Percentiles rank a stretch among this genome's conserved stretches.
Evolutionary conservation across 2,329 filamentous ascomycete species (phyloP).

Genomic region (Paecilomyces fulvus): DNA sequence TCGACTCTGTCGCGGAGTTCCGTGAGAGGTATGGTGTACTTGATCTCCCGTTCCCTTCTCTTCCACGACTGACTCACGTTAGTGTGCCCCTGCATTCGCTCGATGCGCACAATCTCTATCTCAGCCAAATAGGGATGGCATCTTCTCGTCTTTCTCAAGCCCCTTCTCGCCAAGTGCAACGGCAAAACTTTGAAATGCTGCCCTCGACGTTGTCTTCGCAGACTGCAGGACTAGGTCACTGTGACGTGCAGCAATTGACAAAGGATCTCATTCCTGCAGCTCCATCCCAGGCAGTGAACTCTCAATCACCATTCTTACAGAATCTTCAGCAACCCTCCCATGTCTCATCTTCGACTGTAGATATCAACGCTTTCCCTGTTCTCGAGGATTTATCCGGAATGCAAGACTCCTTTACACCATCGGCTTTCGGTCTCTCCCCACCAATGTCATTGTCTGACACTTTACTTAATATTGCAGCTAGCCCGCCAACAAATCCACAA

Average conservation of each 20-base stretch:
- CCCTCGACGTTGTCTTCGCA: background rate
- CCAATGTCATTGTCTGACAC: constrained; percentile 27
- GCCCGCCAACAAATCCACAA: constrained; percentile 22
- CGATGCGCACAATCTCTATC: constrained; percentile 7
- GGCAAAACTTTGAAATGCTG: background rate
- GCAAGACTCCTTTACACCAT: constrained; percentile 33
- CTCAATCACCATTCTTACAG: background rate
- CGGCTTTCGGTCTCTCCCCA: constrained; percentile 22
- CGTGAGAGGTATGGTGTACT: constrained; percentile 44
- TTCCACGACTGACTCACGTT: background rate
- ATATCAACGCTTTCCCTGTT: background rate
- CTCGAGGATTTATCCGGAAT: background rate
- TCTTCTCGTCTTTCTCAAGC: constrained; percentile 4
- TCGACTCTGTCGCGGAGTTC: constrained; percentile 56
- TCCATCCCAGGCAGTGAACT: background rate
- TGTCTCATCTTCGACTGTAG: constrained; percentile 1
- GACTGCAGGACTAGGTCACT: constrained; percentile 1
- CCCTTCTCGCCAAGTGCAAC: constrained; percentile 3
- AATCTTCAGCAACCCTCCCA: constrained; percentile 11
- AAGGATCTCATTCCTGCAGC: background rate
- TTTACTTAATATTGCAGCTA: constrained; percentile 17
- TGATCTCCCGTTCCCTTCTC: background rate
- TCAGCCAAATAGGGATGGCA: constrained; percentile 1
- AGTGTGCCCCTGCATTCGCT: constrained; percentile 6
- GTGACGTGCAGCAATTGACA: constrained; percentile 3